Percentiles rank a stretch among this genome's conserved stretches.
These are phyloP conservation scores for Colletotrichum caudatum DNA, from an alignment of 2,329 filamentous ascomycete species.

Conservation along the genomic window DNA sequence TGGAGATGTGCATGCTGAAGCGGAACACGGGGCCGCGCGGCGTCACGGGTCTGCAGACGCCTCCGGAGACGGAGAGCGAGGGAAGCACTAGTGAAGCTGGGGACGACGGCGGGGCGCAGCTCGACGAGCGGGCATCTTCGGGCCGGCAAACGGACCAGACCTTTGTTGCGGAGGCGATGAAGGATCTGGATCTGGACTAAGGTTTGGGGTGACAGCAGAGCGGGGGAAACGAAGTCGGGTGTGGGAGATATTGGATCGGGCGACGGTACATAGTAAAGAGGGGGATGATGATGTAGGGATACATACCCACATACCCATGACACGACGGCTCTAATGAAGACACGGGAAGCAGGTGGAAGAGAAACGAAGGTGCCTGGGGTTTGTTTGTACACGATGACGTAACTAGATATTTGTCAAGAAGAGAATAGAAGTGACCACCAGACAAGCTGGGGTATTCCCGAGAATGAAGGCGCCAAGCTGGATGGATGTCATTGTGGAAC, in stretches of 20 bases:
- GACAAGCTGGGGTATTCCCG: conserved; percentile 4
- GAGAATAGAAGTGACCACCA: conserved; percentile 1
- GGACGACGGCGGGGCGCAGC: conserved; percentile 47
- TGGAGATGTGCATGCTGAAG: conserved; percentile 77
- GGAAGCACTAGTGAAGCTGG: conserved; percentile 56
- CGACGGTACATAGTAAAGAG: conserved; percentile 6
- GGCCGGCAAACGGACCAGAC: conserved; percentile 27
- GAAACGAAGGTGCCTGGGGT: background rate
- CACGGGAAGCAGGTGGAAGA: background rate
- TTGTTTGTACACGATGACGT: conserved; percentile 6
- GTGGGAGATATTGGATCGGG: background rate
- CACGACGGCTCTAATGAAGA: conserved; percentile 29
- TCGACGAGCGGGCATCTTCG: conserved; percentile 25
- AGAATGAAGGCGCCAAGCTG: background rate
- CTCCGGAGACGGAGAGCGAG: conserved; percentile 67
- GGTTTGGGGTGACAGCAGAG: background rate
- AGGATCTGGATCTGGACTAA: conserved; percentile 45
- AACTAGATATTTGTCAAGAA: conserved; percentile 10
- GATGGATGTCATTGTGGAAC: background rate
- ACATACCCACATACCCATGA: conserved; percentile 35
- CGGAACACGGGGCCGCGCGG: conserved; percentile 53
- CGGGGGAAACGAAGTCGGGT: background rate
- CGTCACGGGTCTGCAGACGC: conserved; percentile 59
- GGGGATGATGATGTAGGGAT: conserved; percentile 5
- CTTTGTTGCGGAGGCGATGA: conserved; percentile 45